A percentile compares a stretch with the other conserved stretches of the same genome.
These are phyloP conservation scores for Sphagnum magellanicum DNA, from an alignment of 228 moss, liverwort and hornwort genomes.

Conservation along the genomic window DNA sequence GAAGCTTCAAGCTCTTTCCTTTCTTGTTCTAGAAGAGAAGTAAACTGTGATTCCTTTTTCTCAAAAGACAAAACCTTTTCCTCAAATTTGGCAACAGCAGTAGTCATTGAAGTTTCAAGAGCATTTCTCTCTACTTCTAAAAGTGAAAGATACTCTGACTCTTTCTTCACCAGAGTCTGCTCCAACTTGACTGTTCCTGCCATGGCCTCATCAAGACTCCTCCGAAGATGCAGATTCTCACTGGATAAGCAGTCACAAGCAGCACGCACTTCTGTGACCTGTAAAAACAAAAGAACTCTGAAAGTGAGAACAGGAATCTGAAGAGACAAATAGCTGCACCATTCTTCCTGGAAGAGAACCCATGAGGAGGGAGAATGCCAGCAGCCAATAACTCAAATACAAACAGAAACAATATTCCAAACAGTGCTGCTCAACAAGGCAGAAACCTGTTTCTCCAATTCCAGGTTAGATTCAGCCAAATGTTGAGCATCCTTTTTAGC, in stretches of 20 bases:
- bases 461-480: slow-evolving; percentile 27
- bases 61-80: background rate
- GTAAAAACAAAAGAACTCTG: too few relatives aligned
- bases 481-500: slow-evolving; percentile 15
- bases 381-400: too few relatives aligned
- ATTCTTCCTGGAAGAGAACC: too few relatives aligned
- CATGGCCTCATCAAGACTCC: slow-evolving; percentile 33
- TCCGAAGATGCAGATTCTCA: slow-evolving; percentile 49
- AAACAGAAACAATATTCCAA: too few relatives aligned
- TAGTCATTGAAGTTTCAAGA: background rate
- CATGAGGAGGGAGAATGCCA: too few relatives aligned
- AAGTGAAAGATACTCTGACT: slow-evolving; percentile 31
- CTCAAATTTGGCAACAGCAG: background rate
- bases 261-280: slow-evolving; percentile 19
- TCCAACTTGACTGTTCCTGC: slow-evolving; percentile 42
- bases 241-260: slow-evolving; percentile 25
- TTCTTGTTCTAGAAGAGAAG: slow-evolving; percentile 4
- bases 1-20: slow-evolving; percentile 4
- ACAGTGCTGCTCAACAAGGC: too few relatives aligned
- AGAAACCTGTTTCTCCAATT: slow-evolving; percentile 31
- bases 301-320: too few relatives aligned
- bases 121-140: slow-evolving; percentile 9
- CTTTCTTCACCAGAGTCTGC: slow-evolving; percentile 35
- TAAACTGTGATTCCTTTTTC: too few relatives aligned
- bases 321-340: too few relatives aligned